These are phyloP conservation scores for Colletotrichum simmondsii DNA, from an alignment of 2,329 filamentous ascomycete species.

Conservation along the genomic window DNA sequence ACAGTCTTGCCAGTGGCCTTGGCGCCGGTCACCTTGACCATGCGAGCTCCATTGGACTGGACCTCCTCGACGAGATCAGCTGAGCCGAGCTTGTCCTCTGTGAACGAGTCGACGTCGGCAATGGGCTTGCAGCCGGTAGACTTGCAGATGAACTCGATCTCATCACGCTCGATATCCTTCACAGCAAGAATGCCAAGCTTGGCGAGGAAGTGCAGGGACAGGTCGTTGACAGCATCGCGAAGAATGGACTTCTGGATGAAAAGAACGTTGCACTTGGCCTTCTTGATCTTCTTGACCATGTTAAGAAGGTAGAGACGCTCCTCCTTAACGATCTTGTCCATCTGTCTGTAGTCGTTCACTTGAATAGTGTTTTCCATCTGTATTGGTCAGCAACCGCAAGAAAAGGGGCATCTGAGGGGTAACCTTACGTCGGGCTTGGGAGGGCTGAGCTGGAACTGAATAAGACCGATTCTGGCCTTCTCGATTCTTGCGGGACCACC, in stretches of 20 bases:
- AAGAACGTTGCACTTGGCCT: conserved; percentile 98
- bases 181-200: conserved; percentile 95
- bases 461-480: conserved; percentile 95
- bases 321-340: conserved; percentile 99
- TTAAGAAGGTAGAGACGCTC: conserved; percentile 98
- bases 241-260: conserved; percentile 99
- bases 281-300: conserved; percentile 99
- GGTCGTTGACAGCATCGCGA: conserved; percentile 95
- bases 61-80: conserved; percentile 96
- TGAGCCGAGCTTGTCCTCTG: conserved; percentile 95
- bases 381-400: conserved; percentile 34
- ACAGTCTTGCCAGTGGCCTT: conserved; percentile 88
- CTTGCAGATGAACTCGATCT: conserved; percentile 99
- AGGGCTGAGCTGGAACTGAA: conserved; percentile 98
- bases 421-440: conserved; percentile 90
- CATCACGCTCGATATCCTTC: conserved; percentile 98
- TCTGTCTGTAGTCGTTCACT: conserved; percentile 99
- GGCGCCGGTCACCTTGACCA: conserved; percentile 95
- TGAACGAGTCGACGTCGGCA: conserved; percentile 97
- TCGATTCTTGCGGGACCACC: conserved; percentile 93
- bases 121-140: conserved; percentile 99
- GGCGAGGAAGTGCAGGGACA: conserved; percentile 96
- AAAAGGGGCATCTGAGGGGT: background rate
- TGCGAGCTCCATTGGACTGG: conserved; percentile 85
- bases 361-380: conserved; percentile 99